Base-by-base conservation (phyloP, 108 stramenopile species). In the Cyclotella choctawhatcheeana region DNA sequence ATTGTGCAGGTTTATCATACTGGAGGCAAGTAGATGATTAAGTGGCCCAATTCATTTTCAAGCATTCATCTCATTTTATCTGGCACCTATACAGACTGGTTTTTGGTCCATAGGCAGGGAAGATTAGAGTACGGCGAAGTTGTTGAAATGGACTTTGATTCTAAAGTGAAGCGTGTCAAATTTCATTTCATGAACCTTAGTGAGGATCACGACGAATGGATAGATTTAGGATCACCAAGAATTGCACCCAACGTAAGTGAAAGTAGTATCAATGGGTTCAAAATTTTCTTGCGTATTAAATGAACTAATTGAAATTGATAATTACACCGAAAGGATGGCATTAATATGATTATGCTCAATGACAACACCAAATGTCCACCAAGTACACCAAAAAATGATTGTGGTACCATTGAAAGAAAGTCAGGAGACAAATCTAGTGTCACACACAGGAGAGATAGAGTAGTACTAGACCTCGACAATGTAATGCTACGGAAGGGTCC, bases 51-150 rank as follows among this genome's bases (percentile, higher is more conserved):
- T 63, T 47, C 7, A 22, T 58, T 73, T 69, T 51, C 35, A 26
- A 3, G 51, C 44, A 7, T 54, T 45, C 21, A 48, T n/a, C n/a
- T 48, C 4, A 13, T 18, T 21, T 31, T 34, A 48, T 25, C 44
- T 68, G 21, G 30, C 35, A 14, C 24, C n/a, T n/a, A n/a, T n/a
- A n/a, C 70, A 90, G 91, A 77, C 50, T 86, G 86, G 69, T 93
- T 95, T 62, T 90, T 92, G 60, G 86, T 92, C n/a, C 84, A 84
- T 40, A 87, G 89, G 18, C 75, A 84, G 35, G 84, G 67, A 30
- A 88, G 84, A 60, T 33, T 85, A 54, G 67, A 86, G 64, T 89
- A 76, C 59, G 55, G 62, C 67, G 76, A 62, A 30, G 89, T 95
- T 16, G 74, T 90, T 27, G 87, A 89, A 33, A 51, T 82, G 0